Evolutionary conservation across 768 basidiomycete genomes (phyloP).

Genomic region (Mycena metata): DNA sequence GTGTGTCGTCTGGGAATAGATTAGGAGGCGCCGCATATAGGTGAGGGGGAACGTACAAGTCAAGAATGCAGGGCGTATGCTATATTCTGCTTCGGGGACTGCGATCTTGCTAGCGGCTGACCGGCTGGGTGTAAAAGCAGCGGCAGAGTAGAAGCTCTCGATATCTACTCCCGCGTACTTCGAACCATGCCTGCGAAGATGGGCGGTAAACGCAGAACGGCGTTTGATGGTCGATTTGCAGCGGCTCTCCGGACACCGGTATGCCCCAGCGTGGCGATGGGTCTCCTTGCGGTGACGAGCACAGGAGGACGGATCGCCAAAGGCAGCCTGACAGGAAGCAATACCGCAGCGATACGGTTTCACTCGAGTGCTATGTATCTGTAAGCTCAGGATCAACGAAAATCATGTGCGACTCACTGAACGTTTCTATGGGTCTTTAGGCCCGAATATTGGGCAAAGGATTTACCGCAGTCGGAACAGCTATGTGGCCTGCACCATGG

Average conservation of each 20-base stretch:
- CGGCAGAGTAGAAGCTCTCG: slow-evolving; percentile 48
- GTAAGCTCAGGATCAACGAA: slow-evolving; percentile 12
- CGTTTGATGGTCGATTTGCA: slow-evolving; percentile 76
- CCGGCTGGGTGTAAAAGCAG: slow-evolving; percentile 38
- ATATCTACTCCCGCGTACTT: slow-evolving; percentile 48
- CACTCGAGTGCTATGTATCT: slow-evolving; percentile 56
- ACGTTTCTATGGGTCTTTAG: slow-evolving; percentile 74
- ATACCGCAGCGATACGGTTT: slow-evolving; percentile 69
- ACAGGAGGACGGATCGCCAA: slow-evolving; percentile 80
- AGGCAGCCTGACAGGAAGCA: slow-evolving; percentile 60
- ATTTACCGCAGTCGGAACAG: slow-evolving; percentile 66
- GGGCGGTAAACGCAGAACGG: slow-evolving; percentile 66
- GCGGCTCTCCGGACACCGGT: slow-evolving; percentile 58
- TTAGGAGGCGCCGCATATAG: neutral
- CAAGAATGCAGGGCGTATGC: neutral
- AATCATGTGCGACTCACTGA: slow-evolving; percentile 64
- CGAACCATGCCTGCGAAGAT: slow-evolving; percentile 66
- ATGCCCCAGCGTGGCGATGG: slow-evolving; percentile 59
- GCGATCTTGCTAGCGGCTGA: neutral
- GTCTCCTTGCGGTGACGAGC: slow-evolving; percentile 75
- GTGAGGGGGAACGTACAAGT: slow-evolving; percentile 7
- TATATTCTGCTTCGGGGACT: neutral
- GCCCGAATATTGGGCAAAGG: slow-evolving; percentile 71
- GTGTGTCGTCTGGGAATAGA: slow-evolving; percentile 4
- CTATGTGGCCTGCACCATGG: slow-evolving; percentile 58